These are phyloP conservation scores for Penicillium diatomitis DNA, from an alignment of 495 filamentous ascomycete species.

Conservation along the genomic window DNA sequence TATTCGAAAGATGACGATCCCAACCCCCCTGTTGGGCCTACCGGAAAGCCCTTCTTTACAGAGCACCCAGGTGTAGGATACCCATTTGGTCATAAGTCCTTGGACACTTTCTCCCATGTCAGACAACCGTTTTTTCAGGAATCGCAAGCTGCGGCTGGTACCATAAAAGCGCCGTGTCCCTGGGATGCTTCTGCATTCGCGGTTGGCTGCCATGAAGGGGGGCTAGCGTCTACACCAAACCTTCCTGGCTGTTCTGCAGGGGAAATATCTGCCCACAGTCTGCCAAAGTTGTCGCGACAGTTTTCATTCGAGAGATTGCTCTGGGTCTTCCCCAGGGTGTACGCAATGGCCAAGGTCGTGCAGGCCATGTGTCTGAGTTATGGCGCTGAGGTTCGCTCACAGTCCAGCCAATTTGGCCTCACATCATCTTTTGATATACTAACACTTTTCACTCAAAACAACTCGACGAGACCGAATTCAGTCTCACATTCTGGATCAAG, in stretches of 20 bases:
- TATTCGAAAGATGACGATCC: background rate
- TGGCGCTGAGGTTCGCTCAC: conserved; percentile 21
- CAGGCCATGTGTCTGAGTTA: conserved; percentile 25
- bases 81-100: too few species aligned
- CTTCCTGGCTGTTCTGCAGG: conserved; percentile 3
- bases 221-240: conserved; percentile 1
- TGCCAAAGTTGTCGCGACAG: conserved; percentile 6
- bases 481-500: conserved; percentile 21
- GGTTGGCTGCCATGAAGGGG: conserved; percentile 29
- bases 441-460: conserved; percentile 1
- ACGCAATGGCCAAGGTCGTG: conserved; percentile 29
- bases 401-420: background rate
- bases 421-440: background rate
- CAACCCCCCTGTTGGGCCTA: too few species aligned
- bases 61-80: too few species aligned
- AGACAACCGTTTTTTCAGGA: too few species aligned
- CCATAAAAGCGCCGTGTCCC: conserved; percentile 4
- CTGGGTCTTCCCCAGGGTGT: conserved; percentile 23
- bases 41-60: too few species aligned
- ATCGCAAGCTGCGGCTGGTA: background rate
- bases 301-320: conserved; percentile 17
- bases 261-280: conserved; percentile 10
- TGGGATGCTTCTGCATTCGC: conserved; percentile 22
- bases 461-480: conserved; percentile 19
- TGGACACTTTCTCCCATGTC: too few species aligned